phyloP scores from a whole-genome alignment of 495 filamentous ascomycete species.

The Penicillium herquei region DNA sequence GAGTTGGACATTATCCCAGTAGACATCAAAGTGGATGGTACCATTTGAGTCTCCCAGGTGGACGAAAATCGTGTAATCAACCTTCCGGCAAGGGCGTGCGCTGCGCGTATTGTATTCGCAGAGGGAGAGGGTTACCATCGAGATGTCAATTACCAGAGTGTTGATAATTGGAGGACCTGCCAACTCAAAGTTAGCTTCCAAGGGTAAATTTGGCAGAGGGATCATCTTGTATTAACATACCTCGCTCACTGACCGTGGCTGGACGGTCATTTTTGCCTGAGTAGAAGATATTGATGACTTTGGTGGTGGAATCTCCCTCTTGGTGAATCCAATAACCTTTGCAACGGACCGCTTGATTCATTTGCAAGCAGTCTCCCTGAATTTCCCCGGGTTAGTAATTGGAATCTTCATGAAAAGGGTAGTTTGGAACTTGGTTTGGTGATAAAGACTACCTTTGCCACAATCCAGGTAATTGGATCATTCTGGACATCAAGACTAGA shows the following conservation, averaged over 20 bases:
- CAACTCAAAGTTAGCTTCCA: background rate
- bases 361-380: background rate
- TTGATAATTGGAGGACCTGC: background rate
- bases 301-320: background rate
- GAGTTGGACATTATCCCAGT: background rate
- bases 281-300: background rate
- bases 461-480: background rate
- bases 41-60: background rate
- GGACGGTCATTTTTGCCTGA: background rate
- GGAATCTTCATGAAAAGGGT: background rate
- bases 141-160: background rate
- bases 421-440: background rate
- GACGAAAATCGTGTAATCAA: background rate
- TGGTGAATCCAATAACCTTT: background rate
- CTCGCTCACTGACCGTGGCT: background rate
- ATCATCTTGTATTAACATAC: background rate
- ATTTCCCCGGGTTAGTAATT: background rate
- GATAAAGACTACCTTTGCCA: background rate
- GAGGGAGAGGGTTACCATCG: background rate
- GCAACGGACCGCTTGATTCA: background rate
- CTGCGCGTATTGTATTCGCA: background rate
- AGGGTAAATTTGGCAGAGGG: background rate
- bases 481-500: background rate
- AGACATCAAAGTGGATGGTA: background rate
- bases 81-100: background rate